A percentile compares a stretch with the other conserved stretches of the same genome.
phyloP scores from a whole-genome alignment of 371 early-diverging fungal species.

The Rhizopus stolonifer region DNA sequence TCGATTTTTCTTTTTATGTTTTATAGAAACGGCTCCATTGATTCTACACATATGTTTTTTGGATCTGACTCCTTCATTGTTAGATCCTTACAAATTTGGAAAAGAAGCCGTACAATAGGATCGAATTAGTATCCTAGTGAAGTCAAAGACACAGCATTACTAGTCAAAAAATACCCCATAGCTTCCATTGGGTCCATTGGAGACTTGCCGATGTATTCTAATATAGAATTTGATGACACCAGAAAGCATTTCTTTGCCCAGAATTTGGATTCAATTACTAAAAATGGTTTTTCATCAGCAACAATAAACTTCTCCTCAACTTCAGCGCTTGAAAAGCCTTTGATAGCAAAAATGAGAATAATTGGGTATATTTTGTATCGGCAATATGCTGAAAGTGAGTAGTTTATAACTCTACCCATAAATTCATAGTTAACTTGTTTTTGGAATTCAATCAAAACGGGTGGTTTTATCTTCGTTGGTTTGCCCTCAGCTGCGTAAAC shows the following conservation, averaged over 20 bases:
- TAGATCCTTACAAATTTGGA: slow-evolving; percentile 5
- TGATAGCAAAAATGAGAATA: slow-evolving; percentile 9
- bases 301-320: slow-evolving; percentile 11
- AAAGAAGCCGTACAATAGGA: slow-evolving; percentile 9
- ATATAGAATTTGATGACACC: slow-evolving; percentile 8
- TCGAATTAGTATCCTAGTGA: slow-evolving; percentile 5
- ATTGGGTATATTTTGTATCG: slow-evolving; percentile 15
- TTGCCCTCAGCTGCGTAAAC: slow-evolving; percentile 4
- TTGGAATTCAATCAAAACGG: slow-evolving; percentile 13
- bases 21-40: slow-evolving; percentile 9
- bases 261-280: slow-evolving; percentile 12
- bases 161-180: slow-evolving; percentile 6
- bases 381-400: slow-evolving; percentile 4
- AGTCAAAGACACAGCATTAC: slow-evolving; percentile 3
- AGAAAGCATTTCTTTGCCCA: slow-evolving; percentile 13
- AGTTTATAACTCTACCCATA: slow-evolving; percentile 6
- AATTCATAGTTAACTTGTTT: slow-evolving; percentile 3
- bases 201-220: not conserved
- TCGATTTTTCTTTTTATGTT: slow-evolving; percentile 18
- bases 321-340: slow-evolving; percentile 14
- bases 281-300: slow-evolving; percentile 10
- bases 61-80: slow-evolving; percentile 11
- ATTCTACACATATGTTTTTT: slow-evolving; percentile 12
- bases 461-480: slow-evolving; percentile 5
- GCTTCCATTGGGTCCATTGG: slow-evolving; percentile 8